Conservation (phyloP, 225 moss, liverwort and hornwort genomes). For the Physcomitrium patens region DNA sequence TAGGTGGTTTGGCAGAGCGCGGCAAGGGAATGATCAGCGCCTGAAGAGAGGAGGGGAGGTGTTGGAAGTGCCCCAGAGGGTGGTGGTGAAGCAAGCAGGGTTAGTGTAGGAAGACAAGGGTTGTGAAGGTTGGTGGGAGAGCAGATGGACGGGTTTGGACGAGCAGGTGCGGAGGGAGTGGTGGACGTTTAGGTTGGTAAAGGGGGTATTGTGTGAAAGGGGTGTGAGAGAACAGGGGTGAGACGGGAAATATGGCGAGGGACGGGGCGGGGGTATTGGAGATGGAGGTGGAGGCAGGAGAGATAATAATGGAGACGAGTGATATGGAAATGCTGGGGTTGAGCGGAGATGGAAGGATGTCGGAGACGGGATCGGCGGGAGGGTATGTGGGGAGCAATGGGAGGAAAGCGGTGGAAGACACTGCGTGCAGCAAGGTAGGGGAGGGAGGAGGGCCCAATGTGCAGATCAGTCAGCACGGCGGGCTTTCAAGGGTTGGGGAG, state of each 20-base stretch:
- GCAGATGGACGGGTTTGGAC: constrained; percentile 33
- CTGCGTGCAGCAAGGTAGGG: constrained; percentile 30
- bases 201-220: constrained; percentile 28
- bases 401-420: constrained; percentile 20
- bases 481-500: constrained; percentile 12
- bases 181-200: constrained; percentile 28
- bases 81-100: too few species aligned
- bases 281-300: constrained; percentile 62
- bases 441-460: constrained; percentile 19
- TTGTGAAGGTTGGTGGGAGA: neutral
- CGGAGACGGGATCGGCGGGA: constrained; percentile 35
- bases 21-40: neutral
- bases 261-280: constrained; percentile 36
- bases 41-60: neutral
- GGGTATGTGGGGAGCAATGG: constrained; percentile 22
- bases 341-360: constrained; percentile 27
- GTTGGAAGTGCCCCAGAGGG: neutral
- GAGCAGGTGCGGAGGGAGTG: neutral
- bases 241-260: constrained; percentile 14
- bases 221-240: neutral
- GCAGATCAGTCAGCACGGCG: constrained; percentile 30
- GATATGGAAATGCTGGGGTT: constrained; percentile 46
- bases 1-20: too few species aligned
- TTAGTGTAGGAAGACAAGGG: neutral
- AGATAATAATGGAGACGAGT: constrained; percentile 38